These are phyloP conservation scores for Monosporascus ibericus DNA, from an alignment of 2,329 filamentous ascomycete species.

Conservation along the genomic window DNA sequence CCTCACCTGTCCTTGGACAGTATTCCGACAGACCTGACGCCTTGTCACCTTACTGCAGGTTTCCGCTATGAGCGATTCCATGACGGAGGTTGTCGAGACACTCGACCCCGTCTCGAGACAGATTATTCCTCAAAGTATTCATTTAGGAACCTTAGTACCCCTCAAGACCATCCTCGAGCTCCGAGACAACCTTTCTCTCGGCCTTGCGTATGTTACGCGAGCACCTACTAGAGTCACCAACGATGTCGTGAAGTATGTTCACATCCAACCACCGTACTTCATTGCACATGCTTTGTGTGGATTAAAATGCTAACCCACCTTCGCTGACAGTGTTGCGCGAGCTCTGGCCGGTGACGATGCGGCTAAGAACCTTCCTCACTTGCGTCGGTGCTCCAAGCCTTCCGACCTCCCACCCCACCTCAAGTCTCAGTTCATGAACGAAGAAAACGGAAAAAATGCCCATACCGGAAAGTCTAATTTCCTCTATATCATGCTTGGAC, in stretches of 20 bases:
- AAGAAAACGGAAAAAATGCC: constrained; percentile 48
- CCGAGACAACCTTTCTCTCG: constrained; percentile 49
- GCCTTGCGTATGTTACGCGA: constrained; percentile 64
- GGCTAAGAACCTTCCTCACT: constrained; percentile 61
- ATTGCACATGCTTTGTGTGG: not conserved
- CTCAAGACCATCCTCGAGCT: constrained; percentile 61
- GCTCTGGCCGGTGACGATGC: constrained; percentile 52
- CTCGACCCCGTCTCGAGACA: constrained; percentile 29
- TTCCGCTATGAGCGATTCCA: constrained; percentile 31
- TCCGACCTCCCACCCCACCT: constrained; percentile 61
- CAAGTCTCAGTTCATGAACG: constrained; percentile 56
- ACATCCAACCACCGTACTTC: constrained; percentile 3
- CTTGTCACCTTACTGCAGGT: constrained; percentile 23
- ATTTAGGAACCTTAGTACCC: constrained; percentile 42
- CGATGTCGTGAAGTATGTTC: constrained; percentile 62
- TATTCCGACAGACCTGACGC: constrained; percentile 15
- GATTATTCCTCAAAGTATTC: constrained; percentile 24
- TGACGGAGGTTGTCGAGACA: constrained; percentile 30
- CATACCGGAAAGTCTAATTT: constrained; percentile 55
- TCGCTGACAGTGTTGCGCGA: constrained; percentile 45
- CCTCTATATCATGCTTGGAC: constrained; percentile 53
- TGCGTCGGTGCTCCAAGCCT: constrained; percentile 71
- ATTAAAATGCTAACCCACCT: constrained; percentile 19
- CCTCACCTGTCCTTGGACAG: not conserved
- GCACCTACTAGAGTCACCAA: constrained; percentile 68